Conservation (phyloP, 2,329 filamentous ascomycete genomes). For the Corniculantispora saksenae region DNA sequence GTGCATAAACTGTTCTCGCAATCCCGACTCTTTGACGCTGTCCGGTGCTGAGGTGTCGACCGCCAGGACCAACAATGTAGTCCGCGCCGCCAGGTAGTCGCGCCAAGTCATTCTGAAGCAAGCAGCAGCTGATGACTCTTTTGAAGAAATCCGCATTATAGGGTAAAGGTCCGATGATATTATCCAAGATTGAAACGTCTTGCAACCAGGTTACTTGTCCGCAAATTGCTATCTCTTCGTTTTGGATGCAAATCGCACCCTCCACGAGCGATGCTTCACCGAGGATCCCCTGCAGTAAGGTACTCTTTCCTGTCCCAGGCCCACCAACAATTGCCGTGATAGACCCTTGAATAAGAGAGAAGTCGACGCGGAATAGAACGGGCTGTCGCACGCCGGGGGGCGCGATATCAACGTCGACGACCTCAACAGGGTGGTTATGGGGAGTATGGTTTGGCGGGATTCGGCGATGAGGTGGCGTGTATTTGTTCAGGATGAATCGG, state of each 20-base stretch:
- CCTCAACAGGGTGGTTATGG: constrained; percentile 1
- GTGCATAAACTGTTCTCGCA: constrained; percentile 10
- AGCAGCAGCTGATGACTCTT: background rate
- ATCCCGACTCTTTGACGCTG: constrained; percentile 12
- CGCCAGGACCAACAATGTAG: constrained; percentile 6
- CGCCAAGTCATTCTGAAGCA: constrained; percentile 2
- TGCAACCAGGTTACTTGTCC: constrained; percentile 11
- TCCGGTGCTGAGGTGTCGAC: constrained; percentile 4
- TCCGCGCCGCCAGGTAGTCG: constrained; percentile 2
- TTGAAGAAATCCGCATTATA: constrained; percentile 14
- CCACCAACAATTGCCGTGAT: constrained; percentile 7
- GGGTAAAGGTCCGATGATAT: constrained; percentile 10
- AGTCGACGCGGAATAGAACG: constrained; percentile 14
- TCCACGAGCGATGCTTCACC: constrained; percentile 12
- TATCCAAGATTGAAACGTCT: constrained; percentile 9
- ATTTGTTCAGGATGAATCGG: background rate
- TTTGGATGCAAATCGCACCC: constrained; percentile 1
- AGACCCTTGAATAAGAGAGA: background rate
- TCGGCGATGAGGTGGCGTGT: background rate
- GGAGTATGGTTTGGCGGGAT: background rate
- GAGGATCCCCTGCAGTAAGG: constrained; percentile 10
- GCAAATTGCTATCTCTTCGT: constrained; percentile 11
- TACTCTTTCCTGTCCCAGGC: constrained; percentile 8
- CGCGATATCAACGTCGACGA: constrained; percentile 10
- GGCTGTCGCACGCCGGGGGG: constrained; percentile 4